Evolutionary conservation across 208 protist species (phyloP), one percentile per base, ranked within the genome.

Genomic region (Crithidia expoeki): DNA sequence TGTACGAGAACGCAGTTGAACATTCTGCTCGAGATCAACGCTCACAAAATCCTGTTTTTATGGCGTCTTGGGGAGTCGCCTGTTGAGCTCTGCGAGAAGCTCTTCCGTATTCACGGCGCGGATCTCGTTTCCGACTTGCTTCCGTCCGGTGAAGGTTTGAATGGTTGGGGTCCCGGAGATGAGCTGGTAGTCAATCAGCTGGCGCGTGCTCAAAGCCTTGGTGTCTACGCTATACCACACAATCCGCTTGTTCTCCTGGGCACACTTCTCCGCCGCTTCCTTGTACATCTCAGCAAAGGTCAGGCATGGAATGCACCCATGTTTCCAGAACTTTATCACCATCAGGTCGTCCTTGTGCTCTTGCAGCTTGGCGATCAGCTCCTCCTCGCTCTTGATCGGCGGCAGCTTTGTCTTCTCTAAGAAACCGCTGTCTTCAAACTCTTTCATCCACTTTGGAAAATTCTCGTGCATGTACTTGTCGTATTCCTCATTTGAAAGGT

Each of bases 241-340:
- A 49, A 96, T 83, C 27, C 81, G 77, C 66, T 84, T 85, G 16
- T 82, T 84, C 36, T 89, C 81, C 46, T 65, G 74, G 28, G 75
- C 73, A 61, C 85, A 90, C 59, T 67, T 53, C 80, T 86, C 77
- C 12, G 86, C 67, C 28, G 80, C 89, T 52, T 83, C 79, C 75
- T 97, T 97, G 78, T 94, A 95, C 94, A 96, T 97, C 72, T 97
- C 92, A 2, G 94, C 90, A 27, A 96, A 86, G 2, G 90, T 84
- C 21, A 96, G 64, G 74, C 94, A 97, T 16, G 94, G 94, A 69
- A 97, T 91, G 74, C 94, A 97, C 38, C 90, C 85, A 56, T 95
- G 88, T 72, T 97, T 97, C 92, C 94, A 97, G 64, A 84, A 97
- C 66, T 97, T 97, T 61, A 97, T 83, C 42, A 97, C 90, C 77